Evolutionary conservation across 2,329 filamentous ascomycete species (phyloP), one percentile per base, ranked within the genome.

Genomic region (Colletotrichum liaoningense): DNA sequence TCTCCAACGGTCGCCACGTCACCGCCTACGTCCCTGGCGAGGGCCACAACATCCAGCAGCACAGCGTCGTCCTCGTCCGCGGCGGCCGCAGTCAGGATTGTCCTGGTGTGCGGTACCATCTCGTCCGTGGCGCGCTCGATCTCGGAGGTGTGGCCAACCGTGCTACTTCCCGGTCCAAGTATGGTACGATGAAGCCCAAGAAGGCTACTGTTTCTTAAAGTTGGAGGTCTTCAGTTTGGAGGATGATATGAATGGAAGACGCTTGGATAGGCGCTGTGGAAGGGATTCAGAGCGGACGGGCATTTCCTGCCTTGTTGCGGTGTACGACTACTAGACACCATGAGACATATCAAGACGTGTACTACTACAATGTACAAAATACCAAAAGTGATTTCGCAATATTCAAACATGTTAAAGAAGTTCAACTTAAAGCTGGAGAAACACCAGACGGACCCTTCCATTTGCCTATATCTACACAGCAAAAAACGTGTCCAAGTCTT

Each of bases 171-270:
- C 90, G 97, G 79, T 98, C 95, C 80, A 99, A 99, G 86, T 99
- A 98, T 81, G 97, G 97, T 74, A 97, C 97, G 63, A 99, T 99
- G 92, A 98, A 98, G 88, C 96, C 97, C 0, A 98, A 98, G 92
- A 92, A 92, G 83, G 92, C 92, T 26, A 88, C 88, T 0, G 86
- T 90, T 49, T 86, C 88, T 75, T 86, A 74, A 74, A 33, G 9
- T 33, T 33, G 30, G 30, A 33, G 30, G 30, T 11, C 30, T 33
- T 33, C 8, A 46, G 4, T 35, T n/a, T n/a, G 26, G 26, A 24
- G 5, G 12, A 52, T 14, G 22, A 38, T 6, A 11, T 12, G 46
- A 8, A 26, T 28, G 46, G 42, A 58, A 9, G 22, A 22, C 28
- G 28, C 4, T 22, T 24, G 12, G n/a, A n/a, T 11, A 8, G 3